Percentiles rank a stretch among this genome's conserved stretches.
Evolutionary conservation across 768 basidiomycete species (phyloP).

Genomic region (Tephrocybe sp.): DNA sequence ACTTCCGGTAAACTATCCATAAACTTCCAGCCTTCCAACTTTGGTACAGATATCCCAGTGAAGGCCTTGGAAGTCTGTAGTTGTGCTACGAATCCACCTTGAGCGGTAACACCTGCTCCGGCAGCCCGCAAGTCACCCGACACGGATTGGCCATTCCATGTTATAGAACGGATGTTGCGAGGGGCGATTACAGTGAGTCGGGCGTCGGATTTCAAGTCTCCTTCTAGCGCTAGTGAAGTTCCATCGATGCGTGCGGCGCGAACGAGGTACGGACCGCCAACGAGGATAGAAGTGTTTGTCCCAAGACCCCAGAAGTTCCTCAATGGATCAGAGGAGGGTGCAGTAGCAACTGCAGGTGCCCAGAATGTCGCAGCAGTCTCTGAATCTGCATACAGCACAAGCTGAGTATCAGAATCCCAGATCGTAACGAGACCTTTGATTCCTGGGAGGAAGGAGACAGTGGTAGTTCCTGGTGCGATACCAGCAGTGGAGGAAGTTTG

Average conservation of each 20-base stretch:
- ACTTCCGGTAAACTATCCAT: conserved; percentile 75
- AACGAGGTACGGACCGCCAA: conserved; percentile 65
- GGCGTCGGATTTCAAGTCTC: conserved; percentile 63
- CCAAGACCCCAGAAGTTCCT: conserved; percentile 72
- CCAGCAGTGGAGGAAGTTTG: conserved; percentile 5
- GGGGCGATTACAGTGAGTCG: conserved; percentile 65
- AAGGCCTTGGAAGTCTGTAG: conserved; percentile 32
- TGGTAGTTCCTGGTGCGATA: conserved; percentile 30
- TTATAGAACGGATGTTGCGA: conserved; percentile 45
- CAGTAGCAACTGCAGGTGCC: conserved; percentile 59
- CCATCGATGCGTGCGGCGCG: conserved; percentile 50
- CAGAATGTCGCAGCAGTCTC: conserved; percentile 71
- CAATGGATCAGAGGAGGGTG: conserved; percentile 35
- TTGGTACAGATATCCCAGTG: conserved; percentile 40
- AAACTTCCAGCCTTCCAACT: conserved; percentile 69
- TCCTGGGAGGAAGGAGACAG: conserved; percentile 56
- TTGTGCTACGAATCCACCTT: conserved; percentile 49
- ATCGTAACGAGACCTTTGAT: conserved; percentile 57
- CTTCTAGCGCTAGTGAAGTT: conserved; percentile 54
- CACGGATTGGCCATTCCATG: conserved; percentile 69
- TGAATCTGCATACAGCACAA: conserved; percentile 68
- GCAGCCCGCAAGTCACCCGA: conserved; percentile 30
- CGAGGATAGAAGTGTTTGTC: conserved; percentile 63
- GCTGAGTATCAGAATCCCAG: conserved; percentile 64
- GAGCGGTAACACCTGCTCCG: conserved; percentile 25